These are phyloP conservation scores for Calonectria fujianensis DNA, from an alignment of 2,329 filamentous ascomycete genomes.

Conservation along the genomic window DNA sequence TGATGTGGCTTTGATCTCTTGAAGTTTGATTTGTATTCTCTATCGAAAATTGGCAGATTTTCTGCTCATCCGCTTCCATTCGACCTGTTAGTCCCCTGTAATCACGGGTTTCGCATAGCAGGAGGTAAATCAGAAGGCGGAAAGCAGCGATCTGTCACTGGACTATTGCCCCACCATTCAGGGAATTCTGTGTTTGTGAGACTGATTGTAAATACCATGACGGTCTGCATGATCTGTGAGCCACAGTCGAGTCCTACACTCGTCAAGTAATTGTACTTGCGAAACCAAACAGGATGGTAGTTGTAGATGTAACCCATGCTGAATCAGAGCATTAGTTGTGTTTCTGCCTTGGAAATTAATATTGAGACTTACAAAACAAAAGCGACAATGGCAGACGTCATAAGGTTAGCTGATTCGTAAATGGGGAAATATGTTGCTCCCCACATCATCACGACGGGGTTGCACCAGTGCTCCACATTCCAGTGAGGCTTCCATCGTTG, in stretches of 20 bases:
- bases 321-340: neutral
- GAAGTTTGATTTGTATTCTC: too few relatives aligned
- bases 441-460: conserved; percentile 18
- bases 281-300: conserved; percentile 18
- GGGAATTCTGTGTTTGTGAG: conserved; percentile 17
- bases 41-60: too few relatives aligned
- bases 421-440: conserved; percentile 16
- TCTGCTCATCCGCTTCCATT: too few relatives aligned
- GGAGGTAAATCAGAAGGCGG: conserved; percentile 13
- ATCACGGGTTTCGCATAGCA: conserved; percentile 6
- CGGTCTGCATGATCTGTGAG: conserved; percentile 9
- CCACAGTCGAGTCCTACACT: conserved; percentile 3
- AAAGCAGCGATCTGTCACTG: conserved; percentile 17
- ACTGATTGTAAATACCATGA: conserved; percentile 23
- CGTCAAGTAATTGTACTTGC: conserved; percentile 22
- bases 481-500: conserved; percentile 1
- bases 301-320: conserved; percentile 2
- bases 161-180: conserved; percentile 6
- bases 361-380: conserved; percentile 1
- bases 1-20: too few relatives aligned
- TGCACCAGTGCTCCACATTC: conserved; percentile 13
- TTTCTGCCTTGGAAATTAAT: too few relatives aligned
- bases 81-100: too few relatives aligned
- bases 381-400: conserved; percentile 11
- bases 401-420: conserved; percentile 1